phyloP scores from a whole-genome alignment of 208 protist species.

The Histomonas meleagridis region DNA sequence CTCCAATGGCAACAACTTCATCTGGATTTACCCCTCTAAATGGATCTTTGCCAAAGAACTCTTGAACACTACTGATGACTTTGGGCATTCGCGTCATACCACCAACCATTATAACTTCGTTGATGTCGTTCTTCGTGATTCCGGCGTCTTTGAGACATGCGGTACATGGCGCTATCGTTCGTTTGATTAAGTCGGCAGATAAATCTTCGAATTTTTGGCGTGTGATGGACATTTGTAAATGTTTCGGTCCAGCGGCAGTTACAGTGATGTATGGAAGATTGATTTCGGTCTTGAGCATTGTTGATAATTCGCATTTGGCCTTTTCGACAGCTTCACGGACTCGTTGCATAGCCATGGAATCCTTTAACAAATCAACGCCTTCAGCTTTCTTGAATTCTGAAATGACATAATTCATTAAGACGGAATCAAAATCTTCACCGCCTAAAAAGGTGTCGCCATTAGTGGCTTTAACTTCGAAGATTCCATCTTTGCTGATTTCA shows the following conservation, averaged over 20 bases:
- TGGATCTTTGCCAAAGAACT: constrained; percentile 66
- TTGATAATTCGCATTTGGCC: constrained; percentile 84
- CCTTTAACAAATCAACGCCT: constrained; percentile 72
- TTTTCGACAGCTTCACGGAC: constrained; percentile 85
- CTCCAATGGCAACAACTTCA: constrained; percentile 94
- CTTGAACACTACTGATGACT: constrained; percentile 53
- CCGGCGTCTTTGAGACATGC: constrained; percentile 59
- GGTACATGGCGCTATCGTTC: constrained; percentile 70
- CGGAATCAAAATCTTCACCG: constrained; percentile 92
- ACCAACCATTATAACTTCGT: constrained; percentile 82
- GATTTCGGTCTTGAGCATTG: constrained; percentile 53
- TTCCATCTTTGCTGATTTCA: constrained; percentile 68
- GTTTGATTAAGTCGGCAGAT: constrained; percentile 61
- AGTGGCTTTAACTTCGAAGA: constrained; percentile 82
- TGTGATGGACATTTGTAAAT: constrained; percentile 66
- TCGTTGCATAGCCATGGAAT: constrained; percentile 78
- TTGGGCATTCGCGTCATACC: constrained; percentile 90
- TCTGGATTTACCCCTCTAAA: constrained; percentile 94
- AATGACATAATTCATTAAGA: constrained; percentile 68
- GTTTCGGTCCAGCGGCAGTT: constrained; percentile 44
- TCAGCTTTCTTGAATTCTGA: constrained; percentile 74
- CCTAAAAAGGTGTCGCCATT: constrained; percentile 95
- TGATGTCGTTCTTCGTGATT: constrained; percentile 67
- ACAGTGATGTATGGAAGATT: constrained; percentile 52
- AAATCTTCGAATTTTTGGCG: constrained; percentile 74